Base-by-base conservation (phyloP, 306 rosid species). In the Trichosanthes truncata region DNA sequence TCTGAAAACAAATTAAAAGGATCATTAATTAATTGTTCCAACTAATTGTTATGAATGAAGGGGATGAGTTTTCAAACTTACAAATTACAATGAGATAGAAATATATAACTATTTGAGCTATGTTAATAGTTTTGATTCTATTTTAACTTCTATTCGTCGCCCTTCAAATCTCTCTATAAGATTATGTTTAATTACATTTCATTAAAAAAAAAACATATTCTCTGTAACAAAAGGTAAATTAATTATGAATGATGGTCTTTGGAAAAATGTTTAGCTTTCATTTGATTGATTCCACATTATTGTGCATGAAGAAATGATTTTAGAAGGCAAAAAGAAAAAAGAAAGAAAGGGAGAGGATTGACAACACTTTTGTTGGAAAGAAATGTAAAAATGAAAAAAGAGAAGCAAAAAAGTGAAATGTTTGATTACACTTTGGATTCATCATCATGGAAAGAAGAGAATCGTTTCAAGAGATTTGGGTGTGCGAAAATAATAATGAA, bases 401-500 rank as follows among this genome's bases (percentile, higher is more conserved):
- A 18, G 49, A 35, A 35, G 25, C 9, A 61, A 31, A 65, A 40
- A n/a, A 38, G 74, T 20, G 29, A 38, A 66, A 15, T 66, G 13
- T 20, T 65, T 65, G 43, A 65, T 33, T 31, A 18, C 15, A 66
- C 6, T 36, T 66, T 66, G 48, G 25, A 17, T 41, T 69, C 35
- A 69, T 69, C 9, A 67, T 67, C 51, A 67, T 41, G 4, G 53
- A 69, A 69, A n/a, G 35, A 21, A 69, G 53, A 69, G 74, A 67
- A 67, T 67, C 74, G 31, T 38, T 67, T 41, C 8, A 40, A 69
- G 33, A 41, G 76, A 41, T 41, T 41, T 69, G 31, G 76, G 76
- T 69, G 76, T 69, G 76, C 76, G 5, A 41, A 69, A 69, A 23
- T 69, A 40, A 41, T 69, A 23, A 69, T 69, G 53, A 67, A 35